These are phyloP conservation scores for Calonectria naviculata DNA, from an alignment of 2,329 filamentous ascomycete genomes.

Conservation along the genomic window DNA sequence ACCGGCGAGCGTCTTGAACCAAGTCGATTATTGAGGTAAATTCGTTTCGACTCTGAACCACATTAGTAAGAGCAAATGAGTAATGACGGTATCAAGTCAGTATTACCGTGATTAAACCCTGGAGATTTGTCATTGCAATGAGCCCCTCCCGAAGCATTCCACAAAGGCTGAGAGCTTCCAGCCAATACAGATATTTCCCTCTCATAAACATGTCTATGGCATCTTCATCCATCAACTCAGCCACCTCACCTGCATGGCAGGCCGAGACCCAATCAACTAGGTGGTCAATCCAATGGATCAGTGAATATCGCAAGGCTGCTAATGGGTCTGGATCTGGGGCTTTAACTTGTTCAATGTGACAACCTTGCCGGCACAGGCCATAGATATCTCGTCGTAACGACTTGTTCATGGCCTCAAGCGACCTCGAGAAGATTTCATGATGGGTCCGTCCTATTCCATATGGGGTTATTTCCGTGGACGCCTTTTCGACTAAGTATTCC, in stretches of 20 bases:
- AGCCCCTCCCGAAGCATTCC: background rate
- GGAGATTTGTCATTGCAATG: background rate
- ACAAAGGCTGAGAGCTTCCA: background rate
- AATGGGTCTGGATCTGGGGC: constrained; percentile 29
- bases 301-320: constrained; percentile 25
- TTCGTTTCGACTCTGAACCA: background rate
- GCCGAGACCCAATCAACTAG: constrained; percentile 9
- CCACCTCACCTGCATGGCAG: background rate
- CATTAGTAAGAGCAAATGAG: background rate
- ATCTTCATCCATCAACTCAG: background rate
- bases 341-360: constrained; percentile 15
- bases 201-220: background rate
- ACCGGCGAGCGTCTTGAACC: background rate
- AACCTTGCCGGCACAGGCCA: constrained; percentile 31
- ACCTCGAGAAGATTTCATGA: constrained; percentile 46
- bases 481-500: constrained; percentile 48
- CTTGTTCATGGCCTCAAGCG: constrained; percentile 43
- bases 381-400: constrained; percentile 51
- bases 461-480: constrained; percentile 42
- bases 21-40: background rate
- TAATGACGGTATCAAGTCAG: background rate
- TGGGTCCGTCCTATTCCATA: constrained; percentile 40
- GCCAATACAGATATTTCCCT: background rate
- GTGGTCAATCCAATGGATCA: constrained; percentile 34
- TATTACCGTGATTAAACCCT: background rate